Evolutionary conservation across 306 rosid species (phyloP).

Genomic region (Cicer bijugum): DNA sequence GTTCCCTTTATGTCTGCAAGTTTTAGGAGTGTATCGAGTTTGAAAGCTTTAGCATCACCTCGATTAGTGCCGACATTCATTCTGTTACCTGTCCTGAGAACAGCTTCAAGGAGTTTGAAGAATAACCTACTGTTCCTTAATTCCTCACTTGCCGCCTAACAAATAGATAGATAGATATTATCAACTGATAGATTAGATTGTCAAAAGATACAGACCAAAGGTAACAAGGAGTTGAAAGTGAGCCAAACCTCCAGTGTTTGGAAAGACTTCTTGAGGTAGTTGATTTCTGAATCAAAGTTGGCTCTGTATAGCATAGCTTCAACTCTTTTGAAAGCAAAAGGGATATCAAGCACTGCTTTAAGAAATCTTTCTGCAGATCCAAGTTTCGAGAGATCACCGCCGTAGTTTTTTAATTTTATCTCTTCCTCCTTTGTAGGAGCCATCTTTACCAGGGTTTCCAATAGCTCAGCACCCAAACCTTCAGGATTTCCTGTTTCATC

Average conservation of each 20-base stretch:
- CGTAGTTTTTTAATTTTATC: slow-evolving; percentile 76
- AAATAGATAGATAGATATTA: slow-evolving; percentile 34
- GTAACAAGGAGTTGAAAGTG: slow-evolving; percentile 29
- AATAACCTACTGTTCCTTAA: slow-evolving; percentile 85
- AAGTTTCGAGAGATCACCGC: slow-evolving; percentile 78
- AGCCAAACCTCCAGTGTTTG: slow-evolving; percentile 82
- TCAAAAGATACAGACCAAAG: slow-evolving; percentile 35
- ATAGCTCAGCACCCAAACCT: slow-evolving; percentile 88
- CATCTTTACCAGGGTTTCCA: slow-evolving; percentile 98
- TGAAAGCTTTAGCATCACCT: slow-evolving; percentile 95
- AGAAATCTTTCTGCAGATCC: slow-evolving; percentile 97
- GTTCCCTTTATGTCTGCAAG: slow-evolving; percentile 95
- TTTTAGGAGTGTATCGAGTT: slow-evolving; percentile 89
- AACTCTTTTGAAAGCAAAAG: slow-evolving; percentile 89
- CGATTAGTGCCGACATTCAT: slow-evolving; percentile 98
- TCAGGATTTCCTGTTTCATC: slow-evolving; percentile 79
- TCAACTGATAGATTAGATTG: slow-evolving; percentile 38
- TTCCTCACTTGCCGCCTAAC: slow-evolving; percentile 90
- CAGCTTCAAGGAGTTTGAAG: slow-evolving; percentile 96
- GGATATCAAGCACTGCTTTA: slow-evolving; percentile 85
- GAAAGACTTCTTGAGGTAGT: slow-evolving; percentile 82
- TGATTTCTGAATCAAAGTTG: slow-evolving; percentile 89
- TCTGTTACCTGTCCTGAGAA: slow-evolving; percentile 97
- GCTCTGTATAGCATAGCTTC: slow-evolving; percentile 99
- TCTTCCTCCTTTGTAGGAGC: slow-evolving; percentile 99